Percentiles rank a stretch among this genome's conserved stretches.
These are phyloP conservation scores for Setaria viridis DNA, from an alignment of 202 grass and related monocot genomes.

Conservation along the genomic window DNA sequence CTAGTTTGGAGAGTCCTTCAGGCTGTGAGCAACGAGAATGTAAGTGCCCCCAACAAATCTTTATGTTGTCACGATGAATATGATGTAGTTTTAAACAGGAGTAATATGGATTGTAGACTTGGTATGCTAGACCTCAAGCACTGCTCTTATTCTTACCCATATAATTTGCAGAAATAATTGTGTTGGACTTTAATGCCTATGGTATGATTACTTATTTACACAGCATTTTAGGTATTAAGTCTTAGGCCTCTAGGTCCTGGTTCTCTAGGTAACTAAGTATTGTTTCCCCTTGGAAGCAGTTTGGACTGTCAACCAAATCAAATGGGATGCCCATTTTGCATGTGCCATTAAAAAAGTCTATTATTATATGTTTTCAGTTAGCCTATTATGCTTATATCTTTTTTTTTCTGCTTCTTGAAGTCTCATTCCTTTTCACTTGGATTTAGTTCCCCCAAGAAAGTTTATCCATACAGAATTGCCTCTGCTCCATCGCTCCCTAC, in stretches of 20 bases:
- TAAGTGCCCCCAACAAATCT: constrained; percentile 31
- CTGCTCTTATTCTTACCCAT: background rate
- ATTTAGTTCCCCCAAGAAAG: no score
- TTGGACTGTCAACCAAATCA: constrained; percentile 12
- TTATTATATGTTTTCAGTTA: no score
- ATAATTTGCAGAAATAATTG: background rate
- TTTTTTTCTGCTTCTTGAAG: no score
- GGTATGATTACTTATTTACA: background rate
- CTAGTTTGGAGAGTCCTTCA: constrained; percentile 53
- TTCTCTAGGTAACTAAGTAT: constrained; percentile 2
- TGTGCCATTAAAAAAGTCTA: no score
- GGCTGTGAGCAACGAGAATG: constrained; percentile 33
- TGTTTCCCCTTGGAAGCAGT: background rate
- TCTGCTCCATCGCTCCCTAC: no score
- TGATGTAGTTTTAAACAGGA: background rate
- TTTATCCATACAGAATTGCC: no score
- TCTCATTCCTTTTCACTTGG: no score
- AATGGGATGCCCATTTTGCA: background rate
- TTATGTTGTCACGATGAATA: constrained; percentile 28
- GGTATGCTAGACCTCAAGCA: background rate
- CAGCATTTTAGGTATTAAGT: background rate
- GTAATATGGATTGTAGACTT: constrained; percentile 2
- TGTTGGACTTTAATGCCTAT: background rate
- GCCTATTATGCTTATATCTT: no score
- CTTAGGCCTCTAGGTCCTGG: background rate